Percentiles rank a stretch among this genome's conserved stretches.
phyloP scores from a whole-genome alignment of 345 rosid species.

The Streptanthus diversifolius region DNA sequence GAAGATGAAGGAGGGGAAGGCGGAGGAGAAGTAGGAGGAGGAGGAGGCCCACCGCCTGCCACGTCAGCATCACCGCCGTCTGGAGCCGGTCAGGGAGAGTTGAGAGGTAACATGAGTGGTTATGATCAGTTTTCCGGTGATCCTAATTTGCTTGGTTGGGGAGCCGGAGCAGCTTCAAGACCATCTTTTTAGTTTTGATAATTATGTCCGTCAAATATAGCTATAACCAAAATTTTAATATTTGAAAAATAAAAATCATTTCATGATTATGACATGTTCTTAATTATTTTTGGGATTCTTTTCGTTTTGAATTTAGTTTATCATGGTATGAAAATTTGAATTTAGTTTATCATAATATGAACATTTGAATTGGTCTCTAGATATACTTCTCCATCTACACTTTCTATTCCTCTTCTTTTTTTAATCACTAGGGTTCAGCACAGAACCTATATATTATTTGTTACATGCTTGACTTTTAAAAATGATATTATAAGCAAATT shows the following conservation, averaged over 20 bases:
- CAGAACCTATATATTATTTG: background rate
- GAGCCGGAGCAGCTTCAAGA: conserved; percentile 44
- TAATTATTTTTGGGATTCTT: background rate
- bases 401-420: conserved; percentile 4
- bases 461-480: background rate
- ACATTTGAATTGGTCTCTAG: conserved; percentile 7
- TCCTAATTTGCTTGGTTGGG: conserved; percentile 55
- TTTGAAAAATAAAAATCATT: background rate
- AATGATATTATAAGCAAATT: background rate
- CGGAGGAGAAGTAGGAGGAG: conserved; percentile 17
- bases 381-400: conserved; percentile 2
- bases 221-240: conserved; percentile 15
- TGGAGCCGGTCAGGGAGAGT: conserved; percentile 33
- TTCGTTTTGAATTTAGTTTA: conserved; percentile 5
- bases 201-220: conserved; percentile 22
- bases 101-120: conserved; percentile 42
- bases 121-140: conserved; percentile 56
- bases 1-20: conserved; percentile 44
- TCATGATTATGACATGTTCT: conserved; percentile 19
- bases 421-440: conserved; percentile 1
- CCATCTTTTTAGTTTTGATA: conserved; percentile 46
- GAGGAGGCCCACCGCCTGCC: conserved; percentile 24
- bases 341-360: conserved; percentile 21
- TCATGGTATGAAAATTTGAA: conserved; percentile 20
- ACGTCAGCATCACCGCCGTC: conserved; percentile 49